These are phyloP conservation scores for Capronia epimyces DNA, from an alignment of 2,329 filamentous ascomycete genomes.

Conservation along the genomic window DNA sequence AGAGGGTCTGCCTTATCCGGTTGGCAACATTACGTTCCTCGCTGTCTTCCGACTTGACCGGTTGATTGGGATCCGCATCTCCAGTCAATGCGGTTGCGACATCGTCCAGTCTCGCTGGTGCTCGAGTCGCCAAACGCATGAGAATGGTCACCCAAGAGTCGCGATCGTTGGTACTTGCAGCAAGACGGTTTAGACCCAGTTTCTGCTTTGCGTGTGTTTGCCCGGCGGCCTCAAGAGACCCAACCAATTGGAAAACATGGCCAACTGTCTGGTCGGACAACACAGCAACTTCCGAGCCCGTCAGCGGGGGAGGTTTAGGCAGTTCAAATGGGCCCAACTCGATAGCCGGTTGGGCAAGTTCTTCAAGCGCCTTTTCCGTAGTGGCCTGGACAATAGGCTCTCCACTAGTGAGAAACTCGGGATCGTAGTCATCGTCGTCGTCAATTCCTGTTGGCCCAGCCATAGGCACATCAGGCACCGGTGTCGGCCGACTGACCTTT, in stretches of 20 bases:
- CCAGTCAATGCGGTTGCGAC: constrained; percentile 53
- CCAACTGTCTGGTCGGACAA: constrained; percentile 69
- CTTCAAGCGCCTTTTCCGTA: constrained; percentile 46
- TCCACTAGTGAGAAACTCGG: constrained; percentile 72
- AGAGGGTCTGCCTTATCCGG: constrained; percentile 72
- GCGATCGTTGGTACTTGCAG: constrained; percentile 74
- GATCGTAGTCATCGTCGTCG: constrained; percentile 91
- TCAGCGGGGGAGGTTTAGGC: constrained; percentile 68
- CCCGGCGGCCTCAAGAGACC: constrained; percentile 62
- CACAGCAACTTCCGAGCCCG: constrained; percentile 63
- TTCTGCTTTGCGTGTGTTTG: constrained; percentile 43
- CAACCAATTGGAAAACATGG: constrained; percentile 73
- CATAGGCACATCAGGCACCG: constrained; percentile 30
- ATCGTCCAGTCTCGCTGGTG: constrained; percentile 64
- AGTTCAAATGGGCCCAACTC: constrained; percentile 72
- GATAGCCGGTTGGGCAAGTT: constrained; percentile 46
- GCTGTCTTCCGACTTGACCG: constrained; percentile 32
- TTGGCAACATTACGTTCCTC: constrained; percentile 43
- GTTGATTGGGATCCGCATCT: constrained; percentile 30
- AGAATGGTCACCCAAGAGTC: constrained; percentile 90
- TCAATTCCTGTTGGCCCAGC: constrained; percentile 57
- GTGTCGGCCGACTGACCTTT: constrained; percentile 30
- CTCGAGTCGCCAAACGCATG: constrained; percentile 75
- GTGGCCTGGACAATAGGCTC: constrained; percentile 68
- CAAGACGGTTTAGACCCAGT: constrained; percentile 73